Base-by-base conservation (phyloP, 345 rosid genomes). In the Eucalyptus microcorys region DNA sequence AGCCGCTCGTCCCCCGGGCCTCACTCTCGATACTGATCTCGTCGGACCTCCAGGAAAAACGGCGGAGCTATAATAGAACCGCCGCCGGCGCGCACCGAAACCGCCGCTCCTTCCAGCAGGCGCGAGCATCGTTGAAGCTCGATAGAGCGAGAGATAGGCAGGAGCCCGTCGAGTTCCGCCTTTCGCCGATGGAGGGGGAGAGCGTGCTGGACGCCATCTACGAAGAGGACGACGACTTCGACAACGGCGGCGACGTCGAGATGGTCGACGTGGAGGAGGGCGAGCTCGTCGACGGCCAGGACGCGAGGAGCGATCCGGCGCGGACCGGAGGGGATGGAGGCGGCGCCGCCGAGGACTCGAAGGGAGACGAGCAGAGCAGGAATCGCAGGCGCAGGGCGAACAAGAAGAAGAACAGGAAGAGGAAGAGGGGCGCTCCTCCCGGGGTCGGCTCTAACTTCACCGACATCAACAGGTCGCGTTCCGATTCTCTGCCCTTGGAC, bases 231-330 rank as follows among this genome's bases (percentile, higher is more conserved):
- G 92, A 91, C 9, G 91, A 90, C 42, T 90, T 91, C 14, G 96
- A 91, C 49, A 55, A 34, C 61, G 93, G 87, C 19, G 93, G 87
- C 19, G 93, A 88, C 59, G 91, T 81, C 40, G 96, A 87, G 84
- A 97, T 97, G 99, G 91, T 92, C 87, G 99, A 97, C 89, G 95
- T 92, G 5, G 99, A 96, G 91, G 99, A 97, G 91, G 99, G 99
- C 50, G 98, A 96, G 93, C 59, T 95, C 32, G 89, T 91, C 81
- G 97, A 94, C n/a, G 14, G 24, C 12, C 30, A 1, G 84, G 24
- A 76, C 26, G 8, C 26, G 15, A 3, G 24, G 30, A 40, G 13
- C 90, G 93, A 89, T 80, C 37, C 79, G 81, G 91, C 85, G 48
- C 88, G 59, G 17, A 30, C 61, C 79, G 53, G 86, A 21, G 89